These are phyloP conservation scores for Amphibolis antarctica DNA, from an alignment of 106 monocot genomes.

Conservation along the genomic window DNA sequence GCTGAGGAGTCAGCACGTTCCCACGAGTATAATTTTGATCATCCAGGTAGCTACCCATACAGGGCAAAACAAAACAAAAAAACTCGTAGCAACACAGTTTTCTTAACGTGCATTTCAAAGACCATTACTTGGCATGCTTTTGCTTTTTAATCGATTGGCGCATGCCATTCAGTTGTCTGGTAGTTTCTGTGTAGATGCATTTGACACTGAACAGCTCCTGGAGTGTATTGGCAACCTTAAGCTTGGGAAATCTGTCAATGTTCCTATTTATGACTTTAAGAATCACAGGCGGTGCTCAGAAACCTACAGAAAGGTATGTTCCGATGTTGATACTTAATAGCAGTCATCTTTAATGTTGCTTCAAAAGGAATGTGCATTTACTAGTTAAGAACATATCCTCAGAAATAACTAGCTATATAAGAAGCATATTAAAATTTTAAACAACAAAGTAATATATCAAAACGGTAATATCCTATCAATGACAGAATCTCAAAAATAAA, in stretches of 20 bases:
- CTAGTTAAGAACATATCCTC: background rate
- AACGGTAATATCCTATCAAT: too few species aligned
- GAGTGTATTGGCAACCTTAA: constrained; percentile 76
- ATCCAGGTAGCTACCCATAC: constrained; percentile 51
- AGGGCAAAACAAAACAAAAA: too few species aligned
- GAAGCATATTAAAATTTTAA: too few species aligned
- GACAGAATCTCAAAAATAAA: too few species aligned
- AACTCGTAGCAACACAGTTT: too few species aligned
- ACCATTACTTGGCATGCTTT: too few species aligned
- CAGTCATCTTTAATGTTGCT: background rate
- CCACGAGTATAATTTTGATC: constrained; percentile 93
- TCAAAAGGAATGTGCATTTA: background rate
- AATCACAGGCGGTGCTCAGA: constrained; percentile 72
- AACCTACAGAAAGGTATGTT: constrained; percentile 73
- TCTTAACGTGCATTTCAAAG: too few species aligned
- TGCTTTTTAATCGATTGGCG: too few species aligned
- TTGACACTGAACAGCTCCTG: constrained; percentile 93
- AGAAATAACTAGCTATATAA: too few species aligned
- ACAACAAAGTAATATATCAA: too few species aligned
- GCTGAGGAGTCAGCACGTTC: constrained; percentile 58
- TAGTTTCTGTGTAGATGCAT: constrained; percentile 60
- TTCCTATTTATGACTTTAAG: constrained; percentile 98
- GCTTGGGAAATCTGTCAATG: constrained; percentile 65
- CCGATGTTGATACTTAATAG: background rate
- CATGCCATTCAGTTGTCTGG: background rate